Evolutionary conservation across 2,329 filamentous ascomycete genomes (phyloP).

Genomic region (Trichoderma sp.): DNA sequence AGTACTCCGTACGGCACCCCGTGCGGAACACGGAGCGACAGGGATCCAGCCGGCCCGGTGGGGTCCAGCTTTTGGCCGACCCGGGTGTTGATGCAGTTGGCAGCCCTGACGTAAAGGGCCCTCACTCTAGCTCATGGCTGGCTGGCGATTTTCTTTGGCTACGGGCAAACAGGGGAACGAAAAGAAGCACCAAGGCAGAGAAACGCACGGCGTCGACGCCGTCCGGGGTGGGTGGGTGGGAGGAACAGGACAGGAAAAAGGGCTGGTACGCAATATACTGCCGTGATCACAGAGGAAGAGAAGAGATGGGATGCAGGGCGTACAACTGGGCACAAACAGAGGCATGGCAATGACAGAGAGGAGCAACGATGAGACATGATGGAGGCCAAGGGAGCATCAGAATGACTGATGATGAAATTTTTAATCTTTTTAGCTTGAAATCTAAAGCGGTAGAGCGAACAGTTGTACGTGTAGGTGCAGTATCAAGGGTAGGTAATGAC

Average conservation of each 20-base stretch:
- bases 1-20: conserved; percentile 22
- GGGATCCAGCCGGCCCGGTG: conserved; percentile 18
- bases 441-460: background rate
- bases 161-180: background rate
- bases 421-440: background rate
- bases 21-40: conserved; percentile 21
- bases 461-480: background rate
- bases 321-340: background rate
- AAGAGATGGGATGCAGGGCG: background rate
- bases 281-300: background rate
- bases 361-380: background rate
- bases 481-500: background rate
- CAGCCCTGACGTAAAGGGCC: conserved; percentile 23
- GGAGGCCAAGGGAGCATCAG: background rate
- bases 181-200: background rate
- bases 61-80: conserved; percentile 18
- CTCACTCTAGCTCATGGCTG: background rate
- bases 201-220: background rate
- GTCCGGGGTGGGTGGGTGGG: background rate
- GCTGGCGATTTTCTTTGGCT: background rate
- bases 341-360: background rate
- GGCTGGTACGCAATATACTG: background rate
- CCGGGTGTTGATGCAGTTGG: conserved; percentile 22
- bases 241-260: background rate
- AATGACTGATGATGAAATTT: background rate